Evolutionary conservation across 2,329 filamentous ascomycete genomes (phyloP), one percentile per base, ranked within the genome.

Genomic region (Phialophora tarda): DNA sequence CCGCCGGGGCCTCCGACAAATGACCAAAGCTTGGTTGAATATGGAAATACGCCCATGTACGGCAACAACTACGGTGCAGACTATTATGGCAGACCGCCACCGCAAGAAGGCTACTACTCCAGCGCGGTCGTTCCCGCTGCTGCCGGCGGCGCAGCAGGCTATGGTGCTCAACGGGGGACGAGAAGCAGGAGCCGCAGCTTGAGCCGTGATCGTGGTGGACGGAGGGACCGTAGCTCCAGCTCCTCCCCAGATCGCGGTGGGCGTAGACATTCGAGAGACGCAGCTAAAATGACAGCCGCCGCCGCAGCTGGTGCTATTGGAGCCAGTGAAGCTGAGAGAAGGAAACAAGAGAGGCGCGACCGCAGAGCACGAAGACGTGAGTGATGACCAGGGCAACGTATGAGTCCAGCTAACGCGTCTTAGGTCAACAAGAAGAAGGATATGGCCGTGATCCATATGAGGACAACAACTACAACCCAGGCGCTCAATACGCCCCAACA

Each of bases 31-130:
- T 77, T 89, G 76, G 87, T 89, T 78, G 86, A 88, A 75, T 89
- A 89, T 75, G 87, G 87, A 70, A 82, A 84, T 74, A 84, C 86
- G 73, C 87, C 86, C 7, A 85, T 89, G 62, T 83, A 86, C 71
- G 83, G 84, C 72, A 85, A 85, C 72, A 81, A 81, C 57, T 80
- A 78, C 26, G 73, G 78, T 28, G 79, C 78, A 60, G 78, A 82
- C 67, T 82, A 82, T 69, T 81, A 82, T 68, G 78, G 81, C 26
- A 77, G 79, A 26, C 78, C 80, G 1, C 66, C 73, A 28, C 78
- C 75, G 57, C 76, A 73, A 41, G 76, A 76, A 24, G 75, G 74
- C 4, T 81, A 79, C 67, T 79, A 80, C 70, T 68, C 71, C 47
- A 77, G 78, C 55, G 83, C 74, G 67, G 78, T 74, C 74, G 81